Percentiles rank a stretch among this genome's conserved stretches.
Evolutionary conservation across 2,329 filamentous ascomycete species (phyloP).

Genomic region (Plenodomus biglobosus): DNA sequence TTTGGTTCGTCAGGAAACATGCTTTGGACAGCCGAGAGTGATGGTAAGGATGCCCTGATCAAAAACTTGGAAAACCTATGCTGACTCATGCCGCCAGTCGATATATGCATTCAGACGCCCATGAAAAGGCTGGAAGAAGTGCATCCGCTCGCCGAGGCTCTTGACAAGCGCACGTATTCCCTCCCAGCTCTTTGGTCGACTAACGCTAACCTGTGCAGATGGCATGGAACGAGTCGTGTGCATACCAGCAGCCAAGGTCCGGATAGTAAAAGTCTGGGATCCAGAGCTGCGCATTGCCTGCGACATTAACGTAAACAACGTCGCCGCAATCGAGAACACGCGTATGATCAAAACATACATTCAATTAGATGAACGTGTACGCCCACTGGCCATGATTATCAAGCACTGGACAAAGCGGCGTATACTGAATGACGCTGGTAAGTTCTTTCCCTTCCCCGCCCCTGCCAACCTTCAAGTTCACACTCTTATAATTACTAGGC

Average conservation of each 20-base stretch:
- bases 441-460: constrained; percentile 47
- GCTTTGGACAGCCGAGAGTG: constrained; percentile 91
- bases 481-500: constrained; percentile 55
- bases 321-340: constrained; percentile 90
- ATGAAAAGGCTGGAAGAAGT: constrained; percentile 87
- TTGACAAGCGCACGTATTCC: constrained; percentile 72
- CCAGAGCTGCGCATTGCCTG: constrained; percentile 85
- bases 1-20: constrained; percentile 98
- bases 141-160: constrained; percentile 83
- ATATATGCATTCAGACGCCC: constrained; percentile 93
- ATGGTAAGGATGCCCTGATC: constrained; percentile 65
- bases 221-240: constrained; percentile 97
- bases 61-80: background rate
- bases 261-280: constrained; percentile 99
- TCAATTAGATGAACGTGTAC: constrained; percentile 84
- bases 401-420: constrained; percentile 96
- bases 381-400: constrained; percentile 91
- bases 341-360: constrained; percentile 98
- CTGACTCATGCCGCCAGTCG: constrained; percentile 60
- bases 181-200: background rate
- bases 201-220: constrained; percentile 58
- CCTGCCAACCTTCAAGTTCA: constrained; percentile 10
- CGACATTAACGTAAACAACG: constrained; percentile 99
- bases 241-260: constrained; percentile 91
- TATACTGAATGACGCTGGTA: constrained; percentile 94